Evolutionary conservation across 2,329 filamentous ascomycete species (phyloP), one percentile per base, ranked within the genome.

Genomic region (Alternaria incomplexa): DNA sequence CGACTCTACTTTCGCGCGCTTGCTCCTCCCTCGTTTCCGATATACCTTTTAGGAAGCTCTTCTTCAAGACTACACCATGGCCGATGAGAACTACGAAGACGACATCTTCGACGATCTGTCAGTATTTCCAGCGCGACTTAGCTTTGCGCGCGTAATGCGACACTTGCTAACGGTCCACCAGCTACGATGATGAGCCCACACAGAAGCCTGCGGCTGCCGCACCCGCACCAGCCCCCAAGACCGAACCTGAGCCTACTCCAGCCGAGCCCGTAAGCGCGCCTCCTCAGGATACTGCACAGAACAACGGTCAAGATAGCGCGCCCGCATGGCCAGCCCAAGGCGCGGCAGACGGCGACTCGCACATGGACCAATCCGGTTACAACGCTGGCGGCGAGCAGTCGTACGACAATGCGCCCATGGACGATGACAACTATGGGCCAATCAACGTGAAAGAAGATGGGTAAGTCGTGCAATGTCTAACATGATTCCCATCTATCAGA

Each of bases 31-130:
- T 57, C 45, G 9, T 26, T 28, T 8, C 26, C 11, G 15, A 25
- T 15, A 22, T 48, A 32, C 40, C 23, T 28, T 56, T 5, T 17
- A 32, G 15, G 11, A 32, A 45, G 45, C 26, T 28, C 32, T 22
- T 17, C 23, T 45, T 25, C 28, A 25, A 45, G 6, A 20, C 40
- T 36, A 8, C 65, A 64, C 53, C 73, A 96, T 95, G 92, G 89
- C 92, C 51, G 93, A 96, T 75, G 92, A 94, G 76, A 92, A 92
- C 71, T 90, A 93, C 71, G 93, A 97, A 73, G 94, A 97, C 77
- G 93, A 97, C 86, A 91, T 97, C 82, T 97, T 97, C 81, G 93
- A 93, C 74, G 94, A 97, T 83, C 88, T 97, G 93, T 97, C 85
- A 83, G 93, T 87, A 15, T 60, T 26, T 15, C 17, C 8, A 54